Base-by-base conservation (phyloP, 2,329 filamentous ascomycete genomes). In the Neopestalotiopsis rosae region DNA sequence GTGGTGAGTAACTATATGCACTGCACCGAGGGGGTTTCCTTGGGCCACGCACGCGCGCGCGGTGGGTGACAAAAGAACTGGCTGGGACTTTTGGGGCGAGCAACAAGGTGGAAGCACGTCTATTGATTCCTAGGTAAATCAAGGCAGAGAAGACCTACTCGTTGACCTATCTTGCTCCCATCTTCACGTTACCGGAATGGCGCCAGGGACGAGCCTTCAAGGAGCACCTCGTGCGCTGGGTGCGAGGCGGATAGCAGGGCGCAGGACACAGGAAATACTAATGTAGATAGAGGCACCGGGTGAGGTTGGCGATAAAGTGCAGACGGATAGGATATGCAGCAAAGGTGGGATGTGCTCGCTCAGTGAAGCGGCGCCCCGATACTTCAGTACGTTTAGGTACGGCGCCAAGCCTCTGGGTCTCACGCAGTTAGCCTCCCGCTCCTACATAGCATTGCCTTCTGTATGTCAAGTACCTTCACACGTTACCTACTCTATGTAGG, bases 131-230 rank as follows among this genome's bases (percentile, higher is more conserved):
- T 17, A 24, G 30, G 12, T 20, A 52, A 52, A 52, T 30, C 42
- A 65, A 49, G 20, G 42, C 59, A 49, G 17, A 28, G 61, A 28
- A 40, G 38, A 76, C 72, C 28, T 72, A 75, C 72, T 70, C 59
- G 69, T 73, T 69, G 72, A 72, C 72, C 76, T 74, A 79, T 72
- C 76, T 74, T 71, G 71, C 75, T 76, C 75, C 77, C 77, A 79
- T 79, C 73, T 74, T 76, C 70, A 72, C 65, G 66, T 66, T 69
- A 68, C 68, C 69, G 66, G 71, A 71, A 72, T 75, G 73, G 71
- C 64, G 66, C 49, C 69, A 72, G 75, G 74, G 63, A 42, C 67
- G 61, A 67, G 30, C 30, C 17, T 38, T 34, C 13, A 14, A 62
- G 38, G 12, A 12, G 28, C 30, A 20, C 9, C n/a, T 34, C 20